phyloP scores from a whole-genome alignment of 2,329 filamentous ascomycete genomes.

The Aspergillus melleus region DNA sequence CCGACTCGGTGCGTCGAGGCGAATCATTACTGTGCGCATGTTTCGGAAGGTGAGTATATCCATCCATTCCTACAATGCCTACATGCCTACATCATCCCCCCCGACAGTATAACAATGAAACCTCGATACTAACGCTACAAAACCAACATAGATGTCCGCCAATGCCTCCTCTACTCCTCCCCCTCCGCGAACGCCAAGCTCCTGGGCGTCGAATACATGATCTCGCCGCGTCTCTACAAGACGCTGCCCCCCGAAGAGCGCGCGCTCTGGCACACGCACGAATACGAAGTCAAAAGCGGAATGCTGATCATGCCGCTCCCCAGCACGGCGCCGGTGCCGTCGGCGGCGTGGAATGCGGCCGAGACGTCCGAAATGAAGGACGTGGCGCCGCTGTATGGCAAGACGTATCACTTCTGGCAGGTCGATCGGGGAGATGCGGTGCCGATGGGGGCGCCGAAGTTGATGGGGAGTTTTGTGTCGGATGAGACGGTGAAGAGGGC shows the following conservation, averaged over 20 bases:
- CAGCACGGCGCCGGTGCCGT: conserved; percentile 42
- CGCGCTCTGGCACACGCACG: conserved; percentile 75
- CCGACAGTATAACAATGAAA: no score
- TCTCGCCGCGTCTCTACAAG: conserved; percentile 67
- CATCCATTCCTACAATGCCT: not conserved
- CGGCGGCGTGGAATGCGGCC: conserved; percentile 68
- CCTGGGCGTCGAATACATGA: conserved; percentile 88
- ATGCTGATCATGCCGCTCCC: conserved; percentile 44
- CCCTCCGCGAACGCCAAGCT: conserved; percentile 66
- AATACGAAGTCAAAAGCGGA: conserved; percentile 48
- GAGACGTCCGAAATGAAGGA: conserved; percentile 81
- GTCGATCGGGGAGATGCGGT: conserved; percentile 69
- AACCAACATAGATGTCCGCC: conserved; percentile 62
- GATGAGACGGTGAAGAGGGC: conserved; percentile 27
- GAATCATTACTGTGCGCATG: conserved; percentile 81
- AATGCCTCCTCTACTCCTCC: conserved; percentile 83
- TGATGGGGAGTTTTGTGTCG: conserved; percentile 61
- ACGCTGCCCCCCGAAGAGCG: conserved; percentile 67
- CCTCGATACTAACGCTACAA: not conserved
- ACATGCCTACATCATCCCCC: not conserved
- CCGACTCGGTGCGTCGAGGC: conserved; percentile 69
- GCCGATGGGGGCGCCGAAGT: conserved; percentile 60
- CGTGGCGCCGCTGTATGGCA: conserved; percentile 73
- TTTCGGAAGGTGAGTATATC: conserved; percentile 57
- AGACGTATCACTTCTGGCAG: conserved; percentile 86